Base-by-base conservation (phyloP, 2,329 filamentous ascomycete genomes). In the Balansia obtecta region DNA sequence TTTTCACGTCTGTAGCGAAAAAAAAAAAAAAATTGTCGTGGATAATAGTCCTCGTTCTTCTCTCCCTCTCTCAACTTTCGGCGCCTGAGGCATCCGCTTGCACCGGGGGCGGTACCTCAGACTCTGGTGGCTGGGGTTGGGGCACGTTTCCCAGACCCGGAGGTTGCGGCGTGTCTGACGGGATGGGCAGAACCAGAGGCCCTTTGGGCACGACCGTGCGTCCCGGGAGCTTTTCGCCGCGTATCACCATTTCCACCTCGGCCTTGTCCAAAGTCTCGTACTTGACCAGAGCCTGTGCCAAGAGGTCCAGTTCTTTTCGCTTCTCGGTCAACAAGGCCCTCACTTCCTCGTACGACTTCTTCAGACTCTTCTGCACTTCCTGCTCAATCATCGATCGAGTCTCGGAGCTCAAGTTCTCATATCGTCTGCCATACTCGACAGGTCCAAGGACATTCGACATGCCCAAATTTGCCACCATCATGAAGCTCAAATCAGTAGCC, bases 191-290 rank as follows among this genome's bases (percentile, higher is more conserved):
- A 22, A 64, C 61, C 60, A 71, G 52, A 1, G 69, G 68, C 3
- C 68, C 69, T 52, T 67, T 68, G 0, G 88, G 88, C 15, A 91
- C 57, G 12, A 63, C 60, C 41, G 61, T 68, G 53, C 87, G 86
- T 44, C 79, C 77, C 1, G 82, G 74, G 38, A 98, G 72, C 62
- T 86, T 84, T 69, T 96, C 88, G 37, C 93, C 93, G 48, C 79
- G 80, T 55, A 98, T 83, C 6, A 97, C 87, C 71, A 86, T 88
- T 66, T 90, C 82, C 55, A 97, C 94, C 67, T 98, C 93, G 3
- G 85, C 82, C 66, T 85, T 86, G 65, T 86, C 85, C 48, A 98
- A 71, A 0, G 89, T 96, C 73, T 98, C 93, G 66, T 96, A 97
- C 67, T 96, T 84, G 34, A 98, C 82, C 10, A 98, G 76, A 6